These are phyloP conservation scores for Aspergillus ustus DNA, from an alignment of 2,329 filamentous ascomycete species.

Conservation along the genomic window DNA sequence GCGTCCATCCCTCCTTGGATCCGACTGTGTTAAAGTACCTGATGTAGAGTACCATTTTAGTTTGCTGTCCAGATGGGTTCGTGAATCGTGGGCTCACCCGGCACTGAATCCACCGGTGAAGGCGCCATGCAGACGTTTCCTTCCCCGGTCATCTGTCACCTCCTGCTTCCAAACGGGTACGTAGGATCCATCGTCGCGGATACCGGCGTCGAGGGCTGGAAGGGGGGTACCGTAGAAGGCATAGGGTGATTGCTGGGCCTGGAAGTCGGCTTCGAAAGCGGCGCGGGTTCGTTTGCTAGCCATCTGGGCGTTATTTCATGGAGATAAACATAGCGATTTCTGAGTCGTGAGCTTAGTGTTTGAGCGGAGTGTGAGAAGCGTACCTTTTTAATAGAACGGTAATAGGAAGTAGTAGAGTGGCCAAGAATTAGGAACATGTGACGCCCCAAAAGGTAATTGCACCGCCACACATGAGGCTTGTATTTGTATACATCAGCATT, in stretches of 20 bases:
- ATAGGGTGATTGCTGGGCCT: constrained; percentile 71
- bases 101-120: constrained; percentile 97
- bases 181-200: constrained; percentile 88
- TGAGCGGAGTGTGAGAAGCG: too few relatives aligned
- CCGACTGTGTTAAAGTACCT: constrained; percentile 98
- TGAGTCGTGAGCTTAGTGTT: background rate
- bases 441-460: background rate
- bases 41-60: constrained; percentile 37
- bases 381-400: background rate
- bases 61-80: constrained; percentile 34
- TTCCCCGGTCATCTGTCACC: constrained; percentile 87
- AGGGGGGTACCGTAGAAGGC: constrained; percentile 84
- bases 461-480: constrained; percentile 20
- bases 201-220: constrained; percentile 73
- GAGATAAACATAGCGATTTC: constrained; percentile 6
- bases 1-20: constrained; percentile 97
- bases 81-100: constrained; percentile 66
- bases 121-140: constrained; percentile 90
- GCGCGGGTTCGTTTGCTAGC: constrained; percentile 78
- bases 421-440: constrained; percentile 14
- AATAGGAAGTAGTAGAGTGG: background rate
- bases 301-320: constrained; percentile 54
- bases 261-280: constrained; percentile 75
- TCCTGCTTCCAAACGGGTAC: constrained; percentile 98
- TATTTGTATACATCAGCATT: background rate